A percentile compares a stretch with the other conserved stretches of the same genome.
Conservation (phyloP, 2,329 filamentous ascomycete species). For the Albophoma yamanashiensis region DNA sequence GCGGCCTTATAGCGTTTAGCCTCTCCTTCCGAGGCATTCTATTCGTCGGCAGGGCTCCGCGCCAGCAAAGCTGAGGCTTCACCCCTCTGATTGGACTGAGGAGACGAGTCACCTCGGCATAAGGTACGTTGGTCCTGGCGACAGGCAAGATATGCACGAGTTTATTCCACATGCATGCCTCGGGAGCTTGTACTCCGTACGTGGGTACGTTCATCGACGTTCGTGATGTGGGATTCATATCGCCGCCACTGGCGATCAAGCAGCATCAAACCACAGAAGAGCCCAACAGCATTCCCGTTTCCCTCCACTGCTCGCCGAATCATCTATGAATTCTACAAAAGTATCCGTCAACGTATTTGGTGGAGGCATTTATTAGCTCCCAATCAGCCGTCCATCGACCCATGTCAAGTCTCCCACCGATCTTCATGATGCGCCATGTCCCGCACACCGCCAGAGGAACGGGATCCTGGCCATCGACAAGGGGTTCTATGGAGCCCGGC, state of each 20-base stretch:
- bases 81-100: neutral
- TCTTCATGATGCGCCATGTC: neutral
- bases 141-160: neutral
- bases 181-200: neutral
- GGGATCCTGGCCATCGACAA: neutral
- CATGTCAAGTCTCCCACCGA: neutral
- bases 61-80: neutral
- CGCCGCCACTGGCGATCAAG: neutral
- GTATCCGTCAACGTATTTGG: no score
- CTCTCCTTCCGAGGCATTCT: neutral
- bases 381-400: no score
- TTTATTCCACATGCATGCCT: neutral
- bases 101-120: no score
- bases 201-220: neutral
- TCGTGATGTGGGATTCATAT: neutral
- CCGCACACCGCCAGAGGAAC: neutral
- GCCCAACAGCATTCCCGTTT: no score
- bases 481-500: no score
- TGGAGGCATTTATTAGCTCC: no score
- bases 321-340: no score
- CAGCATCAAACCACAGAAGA: neutral
- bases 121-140: neutral
- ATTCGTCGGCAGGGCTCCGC: neutral
- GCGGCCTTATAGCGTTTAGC: neutral
- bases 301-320: no score